Evolutionary conservation across 768 basidiomycete genomes (phyloP).

Genomic region (Russula sp.): DNA sequence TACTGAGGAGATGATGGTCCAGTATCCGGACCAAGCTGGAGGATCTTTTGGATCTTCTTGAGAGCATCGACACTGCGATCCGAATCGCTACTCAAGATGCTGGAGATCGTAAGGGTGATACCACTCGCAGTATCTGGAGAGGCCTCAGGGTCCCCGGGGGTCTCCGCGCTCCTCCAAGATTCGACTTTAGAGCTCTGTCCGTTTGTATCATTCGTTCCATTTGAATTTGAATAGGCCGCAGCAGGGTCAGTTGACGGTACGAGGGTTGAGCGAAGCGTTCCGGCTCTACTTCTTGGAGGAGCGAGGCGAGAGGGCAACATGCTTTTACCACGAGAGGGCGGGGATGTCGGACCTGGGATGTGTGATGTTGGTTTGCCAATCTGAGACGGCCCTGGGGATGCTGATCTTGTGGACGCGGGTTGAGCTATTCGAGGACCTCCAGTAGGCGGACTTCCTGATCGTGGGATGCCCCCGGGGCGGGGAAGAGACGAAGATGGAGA

Average conservation of each 20-base stretch:
- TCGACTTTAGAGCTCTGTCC: conserved; percentile 26
- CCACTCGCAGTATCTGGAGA: conserved; percentile 46
- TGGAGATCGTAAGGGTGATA: conserved; percentile 80
- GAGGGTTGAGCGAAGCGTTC: conserved; percentile 27
- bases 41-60: conserved; percentile 87
- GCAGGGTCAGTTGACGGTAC: conserved; percentile 8
- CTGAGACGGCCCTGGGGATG: conserved; percentile 40
- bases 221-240: conserved; percentile 1
- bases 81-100: conserved; percentile 84
- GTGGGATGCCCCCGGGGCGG: conserved; percentile 45
- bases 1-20: conserved; percentile 68
- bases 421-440: conserved; percentile 44
- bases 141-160: conserved; percentile 22
- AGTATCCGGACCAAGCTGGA: conserved; percentile 71
- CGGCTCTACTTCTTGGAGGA: conserved; percentile 54
- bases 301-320: conserved; percentile 74
- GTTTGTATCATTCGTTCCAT: conserved; percentile 18
- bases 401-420: conserved; percentile 39
- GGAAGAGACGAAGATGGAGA: conserved; percentile 44
- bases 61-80: conserved; percentile 86
- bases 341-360: conserved; percentile 38
- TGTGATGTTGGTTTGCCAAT: conserved; percentile 33
- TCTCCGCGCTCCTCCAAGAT: conserved; percentile 24
- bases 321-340: conserved; percentile 55
- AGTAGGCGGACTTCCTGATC: conserved; percentile 49